Percentiles rank a stretch among this genome's conserved stretches.
phyloP scores from a whole-genome alignment of 176 grass and related monocot species.

The Panicum miliaceum region DNA sequence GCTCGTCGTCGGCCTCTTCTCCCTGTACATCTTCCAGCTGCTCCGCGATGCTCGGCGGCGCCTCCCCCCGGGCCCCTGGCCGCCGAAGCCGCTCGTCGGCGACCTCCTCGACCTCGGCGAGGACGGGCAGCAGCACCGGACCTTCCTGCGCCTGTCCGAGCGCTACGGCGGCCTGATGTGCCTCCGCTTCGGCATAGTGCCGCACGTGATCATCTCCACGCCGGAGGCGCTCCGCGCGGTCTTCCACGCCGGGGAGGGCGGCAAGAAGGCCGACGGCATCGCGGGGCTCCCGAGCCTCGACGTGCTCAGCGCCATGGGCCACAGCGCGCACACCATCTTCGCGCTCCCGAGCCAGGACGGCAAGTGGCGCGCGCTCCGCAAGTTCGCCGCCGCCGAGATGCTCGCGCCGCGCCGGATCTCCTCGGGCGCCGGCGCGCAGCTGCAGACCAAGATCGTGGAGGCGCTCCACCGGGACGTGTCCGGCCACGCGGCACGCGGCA shows the following conservation, averaged over 20 bases:
- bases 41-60: not conserved
- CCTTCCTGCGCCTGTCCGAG: not conserved
- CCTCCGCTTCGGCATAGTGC: not conserved
- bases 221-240: slow-evolving; percentile 1
- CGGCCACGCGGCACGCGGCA: not conserved
- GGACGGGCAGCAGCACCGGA: not conserved
- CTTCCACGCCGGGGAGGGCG: not conserved
- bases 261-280: not conserved
- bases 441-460: not conserved
- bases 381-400: not conserved
- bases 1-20: not conserved
- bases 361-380: slow-evolving; percentile 8
- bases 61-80: slow-evolving; percentile 11
- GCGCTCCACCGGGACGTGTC: not conserved
- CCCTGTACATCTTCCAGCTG: not conserved
- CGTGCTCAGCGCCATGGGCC: not conserved
- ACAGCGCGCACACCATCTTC: not conserved
- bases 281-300: not conserved
- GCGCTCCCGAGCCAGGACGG: not conserved
- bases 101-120: slow-evolving; percentile 3
- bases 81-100: not conserved
- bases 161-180: slow-evolving; percentile 4
- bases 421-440: not conserved
- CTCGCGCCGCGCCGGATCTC: not conserved
- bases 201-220: not conserved